Evolutionary conservation across 139 green algal species (phyloP).

Genomic region (Chlorella sp.): DNA sequence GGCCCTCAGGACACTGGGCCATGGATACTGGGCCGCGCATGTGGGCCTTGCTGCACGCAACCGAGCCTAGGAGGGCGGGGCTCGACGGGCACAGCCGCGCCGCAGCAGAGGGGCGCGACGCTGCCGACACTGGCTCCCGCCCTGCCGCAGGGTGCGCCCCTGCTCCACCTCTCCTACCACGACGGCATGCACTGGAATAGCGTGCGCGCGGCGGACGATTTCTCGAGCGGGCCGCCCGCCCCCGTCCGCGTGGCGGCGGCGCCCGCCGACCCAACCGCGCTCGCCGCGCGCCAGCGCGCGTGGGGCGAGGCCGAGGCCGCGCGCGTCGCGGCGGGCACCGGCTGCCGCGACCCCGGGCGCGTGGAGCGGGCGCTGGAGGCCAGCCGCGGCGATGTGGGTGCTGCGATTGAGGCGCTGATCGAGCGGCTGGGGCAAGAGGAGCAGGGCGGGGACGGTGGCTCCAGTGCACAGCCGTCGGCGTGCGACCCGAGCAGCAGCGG

Average conservation of each 20-base stretch:
- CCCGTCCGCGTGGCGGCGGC: neutral
- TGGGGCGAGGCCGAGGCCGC: slow-evolving; percentile 30
- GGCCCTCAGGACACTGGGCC: too few relatives aligned
- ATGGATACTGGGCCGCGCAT: too few relatives aligned
- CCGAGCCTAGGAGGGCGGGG: too few relatives aligned
- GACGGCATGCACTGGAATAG: slow-evolving; percentile 73
- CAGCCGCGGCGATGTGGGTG: slow-evolving; percentile 43
- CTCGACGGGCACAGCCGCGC: too few relatives aligned
- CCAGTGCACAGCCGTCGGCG: neutral
- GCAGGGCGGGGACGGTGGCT: neutral
- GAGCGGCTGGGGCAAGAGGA: slow-evolving; percentile 22
- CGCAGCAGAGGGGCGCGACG: too few relatives aligned
- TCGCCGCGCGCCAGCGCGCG: neutral
- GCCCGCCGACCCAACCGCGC: neutral
- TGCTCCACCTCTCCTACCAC: slow-evolving; percentile 66
- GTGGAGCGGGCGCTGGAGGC: slow-evolving; percentile 31
- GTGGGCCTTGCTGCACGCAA: too few relatives aligned
- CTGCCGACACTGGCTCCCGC: too few relatives aligned
- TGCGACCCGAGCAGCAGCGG: neutral
- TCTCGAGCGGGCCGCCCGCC: slow-evolving; percentile 24
- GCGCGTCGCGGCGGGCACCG: slow-evolving; percentile 33
- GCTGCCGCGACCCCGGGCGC: slow-evolving; percentile 29
- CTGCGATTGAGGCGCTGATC: slow-evolving; percentile 62
- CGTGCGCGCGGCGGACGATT: slow-evolving; percentile 51
- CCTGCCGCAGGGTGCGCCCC: slow-evolving; percentile 26